These are phyloP conservation scores for Golubevia pallescens DNA, from an alignment of 1,284 basidiomycete genomes.

Conservation along the genomic window DNA sequence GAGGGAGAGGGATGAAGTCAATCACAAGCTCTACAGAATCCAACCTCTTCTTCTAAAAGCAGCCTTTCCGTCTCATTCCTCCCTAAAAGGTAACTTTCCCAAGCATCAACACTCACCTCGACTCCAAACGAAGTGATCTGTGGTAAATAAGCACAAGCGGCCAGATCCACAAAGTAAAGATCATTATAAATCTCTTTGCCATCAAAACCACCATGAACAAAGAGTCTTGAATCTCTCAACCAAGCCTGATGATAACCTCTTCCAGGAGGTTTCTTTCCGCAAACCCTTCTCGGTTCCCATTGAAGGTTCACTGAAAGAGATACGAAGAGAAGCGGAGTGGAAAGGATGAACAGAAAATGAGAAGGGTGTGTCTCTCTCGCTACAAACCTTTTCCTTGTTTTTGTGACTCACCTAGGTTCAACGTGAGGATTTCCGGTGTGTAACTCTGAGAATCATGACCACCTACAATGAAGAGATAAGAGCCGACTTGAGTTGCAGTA, in stretches of 20 bases:
- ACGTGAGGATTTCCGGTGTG: conserved; percentile 78
- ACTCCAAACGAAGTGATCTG: conserved; percentile 82
- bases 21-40: no score
- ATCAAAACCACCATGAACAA: conserved; percentile 87
- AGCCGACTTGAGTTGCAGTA: conserved; percentile 87
- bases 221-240: conserved; percentile 81
- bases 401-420: conserved; percentile 77
- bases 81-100: no score
- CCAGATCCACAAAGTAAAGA: conserved; percentile 81
- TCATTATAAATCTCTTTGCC: conserved; percentile 82
- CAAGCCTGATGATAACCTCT: conserved; percentile 84
- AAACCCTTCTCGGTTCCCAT: conserved; percentile 72
- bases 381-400: not conserved
- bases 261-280: conserved; percentile 73
- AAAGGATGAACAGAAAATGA: not conserved
- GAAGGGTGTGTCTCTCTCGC: conserved; percentile 8
- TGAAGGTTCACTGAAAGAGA: conserved; percentile 70
- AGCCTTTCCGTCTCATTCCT: no score
- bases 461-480: conserved; percentile 85
- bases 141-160: conserved; percentile 85
- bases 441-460: conserved; percentile 84
- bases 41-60: no score
- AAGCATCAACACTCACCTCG: no score
- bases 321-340: conserved; percentile 55
- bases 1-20: no score